Percentiles rank a stretch among this genome's conserved stretches.
Conservation (phyloP, 106 monocot genomes). For the Alisma plantagoaquatica region DNA sequence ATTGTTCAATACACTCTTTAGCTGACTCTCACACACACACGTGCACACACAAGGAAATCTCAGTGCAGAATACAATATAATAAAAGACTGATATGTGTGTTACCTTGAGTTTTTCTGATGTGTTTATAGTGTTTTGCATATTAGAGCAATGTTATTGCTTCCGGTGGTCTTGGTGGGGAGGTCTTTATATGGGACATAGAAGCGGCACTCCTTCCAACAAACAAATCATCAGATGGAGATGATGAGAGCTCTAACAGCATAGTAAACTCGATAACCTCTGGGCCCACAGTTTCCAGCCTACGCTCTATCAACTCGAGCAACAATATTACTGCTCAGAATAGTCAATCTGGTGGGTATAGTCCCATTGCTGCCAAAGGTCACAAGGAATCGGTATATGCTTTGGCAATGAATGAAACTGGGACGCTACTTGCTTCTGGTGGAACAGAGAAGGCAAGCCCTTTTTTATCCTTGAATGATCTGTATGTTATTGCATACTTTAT, state of each 20-base stretch:
- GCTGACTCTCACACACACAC: too few relatives aligned
- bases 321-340: slow-evolving; percentile 35
- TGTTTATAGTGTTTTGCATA: slow-evolving; percentile 29
- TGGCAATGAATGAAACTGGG: slow-evolving; percentile 93
- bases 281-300: slow-evolving; percentile 49
- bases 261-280: slow-evolving; percentile 40
- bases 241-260: slow-evolving; percentile 65
- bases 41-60: too few relatives aligned
- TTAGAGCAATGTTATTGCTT: slow-evolving; percentile 94
- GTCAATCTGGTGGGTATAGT: slow-evolving; percentile 55
- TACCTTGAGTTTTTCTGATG: slow-evolving; percentile 27
- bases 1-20: too few relatives aligned
- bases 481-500: too few relatives aligned
- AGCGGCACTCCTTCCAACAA: slow-evolving; percentile 58
- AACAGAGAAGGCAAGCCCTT: slow-evolving; percentile 69
- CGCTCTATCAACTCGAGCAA: slow-evolving; percentile 46
- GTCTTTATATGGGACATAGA: slow-evolving; percentile 99
- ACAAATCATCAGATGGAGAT: slow-evolving; percentile 61
- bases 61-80: too few relatives aligned
- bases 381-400: slow-evolving; percentile 97
- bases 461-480: too few relatives aligned
- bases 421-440: slow-evolving; percentile 93
- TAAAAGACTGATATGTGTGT: too few relatives aligned
- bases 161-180: slow-evolving; percentile 94
- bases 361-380: slow-evolving; percentile 87